Evolutionary conservation across 495 filamentous ascomycete genomes (phyloP).

Genomic region (Aspergillus campestris): DNA sequence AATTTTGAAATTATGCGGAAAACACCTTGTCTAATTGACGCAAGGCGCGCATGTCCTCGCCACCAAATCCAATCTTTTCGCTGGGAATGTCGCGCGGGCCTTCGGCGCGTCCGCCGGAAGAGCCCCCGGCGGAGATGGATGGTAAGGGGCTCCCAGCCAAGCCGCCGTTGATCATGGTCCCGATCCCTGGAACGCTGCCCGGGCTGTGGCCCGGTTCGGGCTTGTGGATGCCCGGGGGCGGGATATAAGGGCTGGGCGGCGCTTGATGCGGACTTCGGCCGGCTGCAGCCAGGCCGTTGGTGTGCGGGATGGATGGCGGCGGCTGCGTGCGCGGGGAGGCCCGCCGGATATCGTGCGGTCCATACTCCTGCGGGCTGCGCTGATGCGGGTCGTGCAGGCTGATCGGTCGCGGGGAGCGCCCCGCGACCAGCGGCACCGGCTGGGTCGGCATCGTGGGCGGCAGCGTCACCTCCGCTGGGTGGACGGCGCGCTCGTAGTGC

Average conservation of each 20-base stretch:
- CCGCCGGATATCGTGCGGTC: conserved; percentile 24
- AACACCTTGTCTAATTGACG: conserved; percentile 53
- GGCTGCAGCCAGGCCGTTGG: conserved; percentile 13
- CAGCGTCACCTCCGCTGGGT: conserved; percentile 20
- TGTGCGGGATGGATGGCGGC: conserved; percentile 17
- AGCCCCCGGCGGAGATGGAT: conserved; percentile 19
- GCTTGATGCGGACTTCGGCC: conserved; percentile 27
- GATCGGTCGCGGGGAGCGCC: conserved; percentile 29
- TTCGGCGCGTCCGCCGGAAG: conserved; percentile 24
- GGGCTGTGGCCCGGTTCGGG: conserved; percentile 13
- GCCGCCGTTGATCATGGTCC: conserved; percentile 42
- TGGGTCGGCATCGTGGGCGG: conserved; percentile 18
- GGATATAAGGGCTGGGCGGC: conserved; percentile 21
- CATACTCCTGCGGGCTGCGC: conserved; percentile 27
- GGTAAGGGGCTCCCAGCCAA: conserved; percentile 35
- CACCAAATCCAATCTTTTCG: conserved; percentile 52
- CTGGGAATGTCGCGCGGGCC: conserved; percentile 55
- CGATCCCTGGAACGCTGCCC: conserved; percentile 44
- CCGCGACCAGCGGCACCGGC: conserved; percentile 15
- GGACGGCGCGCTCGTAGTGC: conserved; percentile 29
- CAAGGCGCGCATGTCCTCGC: conserved; percentile 59
- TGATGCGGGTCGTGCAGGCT: conserved; percentile 17
- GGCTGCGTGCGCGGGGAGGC: conserved; percentile 30
- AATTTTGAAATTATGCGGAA: conserved; percentile 14
- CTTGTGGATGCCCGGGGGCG: conserved; percentile 13